phyloP scores from a whole-genome alignment of 1,139 yeast species.

The Geotrichum cucujoidarum region DNA sequence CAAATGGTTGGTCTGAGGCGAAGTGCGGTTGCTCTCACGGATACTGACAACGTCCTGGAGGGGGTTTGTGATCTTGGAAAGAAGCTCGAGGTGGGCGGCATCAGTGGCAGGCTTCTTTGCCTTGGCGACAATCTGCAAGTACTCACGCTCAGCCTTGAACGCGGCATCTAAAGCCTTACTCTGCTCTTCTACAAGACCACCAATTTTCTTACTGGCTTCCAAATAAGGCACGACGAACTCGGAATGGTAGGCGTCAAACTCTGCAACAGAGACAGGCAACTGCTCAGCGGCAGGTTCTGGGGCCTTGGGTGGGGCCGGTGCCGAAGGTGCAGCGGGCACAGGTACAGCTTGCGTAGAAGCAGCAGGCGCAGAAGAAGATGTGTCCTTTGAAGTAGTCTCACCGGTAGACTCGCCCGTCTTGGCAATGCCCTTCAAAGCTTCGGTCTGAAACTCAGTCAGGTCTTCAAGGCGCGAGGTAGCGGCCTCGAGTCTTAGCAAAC shows the following conservation, averaged over 20 bases:
- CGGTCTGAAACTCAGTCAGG: conserved; percentile 74
- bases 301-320: conserved; percentile 23
- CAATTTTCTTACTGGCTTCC: conserved; percentile 16
- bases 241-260: conserved; percentile 53
- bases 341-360: conserved; percentile 19
- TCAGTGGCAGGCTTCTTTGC: conserved; percentile 61
- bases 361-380: conserved; percentile 19
- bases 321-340: conserved; percentile 23
- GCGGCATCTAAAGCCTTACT: conserved; percentile 46
- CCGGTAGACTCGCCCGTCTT: conserved; percentile 22
- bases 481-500: conserved; percentile 59
- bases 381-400: conserved; percentile 22
- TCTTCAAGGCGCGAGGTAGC: conserved; percentile 92
- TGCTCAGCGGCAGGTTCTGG: conserved; percentile 21
- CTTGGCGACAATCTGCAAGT: conserved; percentile 55
- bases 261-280: conserved; percentile 34
- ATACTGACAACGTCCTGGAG: conserved; percentile 55
- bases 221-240: conserved; percentile 53
- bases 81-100: conserved; percentile 51
- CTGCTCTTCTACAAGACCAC: conserved; percentile 21
- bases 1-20: conserved; percentile 62
- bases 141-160: conserved; percentile 51
- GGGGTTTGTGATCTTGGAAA: conserved; percentile 62
- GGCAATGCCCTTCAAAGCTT: conserved; percentile 28
- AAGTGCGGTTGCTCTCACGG: conserved; percentile 68